Base-by-base conservation (phyloP, 2,329 filamentous ascomycete species). In the Colletotrichum coccodes region DNA sequence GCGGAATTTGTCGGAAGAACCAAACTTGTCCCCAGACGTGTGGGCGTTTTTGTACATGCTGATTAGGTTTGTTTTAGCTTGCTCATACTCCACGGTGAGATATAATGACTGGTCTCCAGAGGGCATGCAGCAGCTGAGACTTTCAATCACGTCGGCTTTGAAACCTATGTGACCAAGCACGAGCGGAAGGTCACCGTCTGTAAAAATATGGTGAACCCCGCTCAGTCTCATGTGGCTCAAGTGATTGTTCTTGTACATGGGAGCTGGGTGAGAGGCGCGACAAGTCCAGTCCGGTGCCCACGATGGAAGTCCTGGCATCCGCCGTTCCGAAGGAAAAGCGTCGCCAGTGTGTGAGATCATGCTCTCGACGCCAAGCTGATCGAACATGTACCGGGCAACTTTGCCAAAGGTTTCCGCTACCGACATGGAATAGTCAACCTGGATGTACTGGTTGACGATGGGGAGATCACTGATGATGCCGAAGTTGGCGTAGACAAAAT, bases 251-350 rank as follows among this genome's bases (percentile, higher is more conserved):
- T 47, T 46, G 23, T 34, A 30, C 61, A 64, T 49, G 32, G 53
- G 26, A 6, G 12, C 14, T 1, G 30, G 40, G 34, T 59, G 16
- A 3, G 61, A 50, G n/a, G 61, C 53, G 11, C 18, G 4, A 3
- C 30, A 44, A n/a, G 32, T 61, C 58, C 58, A 67, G 36, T 67
- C 59, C 2, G 58, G 50, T 9, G 58, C 42, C 64, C 50, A 67
- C 1, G 64, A 67, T n/a, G 58, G 58, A 6, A 50, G 26, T 7
- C 50, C 42, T 7, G n/a, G 8, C 3, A 49, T 4, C 3, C 26
- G 49, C 18, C n/a, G n/a, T 32, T 9, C 26, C 23, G 14, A 23
- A 36, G 3, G 49, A 8, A 8, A 18, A 40, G 30, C 8, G 16
- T 62, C 21, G 32, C 40, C 64, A 18, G 28, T 11, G 14, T 46